Conservation (phyloP, 106 monocot species). For the Dendrobium catenatum region DNA sequence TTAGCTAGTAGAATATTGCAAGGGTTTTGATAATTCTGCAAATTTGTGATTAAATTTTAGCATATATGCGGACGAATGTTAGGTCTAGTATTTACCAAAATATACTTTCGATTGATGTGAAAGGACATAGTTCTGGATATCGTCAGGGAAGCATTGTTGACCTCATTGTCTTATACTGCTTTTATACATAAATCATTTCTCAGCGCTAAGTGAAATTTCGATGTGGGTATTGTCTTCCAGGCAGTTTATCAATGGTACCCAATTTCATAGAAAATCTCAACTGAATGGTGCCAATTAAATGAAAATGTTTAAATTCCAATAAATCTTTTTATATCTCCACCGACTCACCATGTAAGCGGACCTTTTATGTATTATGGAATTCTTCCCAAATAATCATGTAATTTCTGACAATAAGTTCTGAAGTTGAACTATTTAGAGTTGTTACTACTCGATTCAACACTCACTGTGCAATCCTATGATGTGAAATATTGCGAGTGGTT, state of each 20-base stretch:
- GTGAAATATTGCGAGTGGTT: background rate
- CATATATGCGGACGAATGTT: too few species aligned
- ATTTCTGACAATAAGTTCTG: background rate
- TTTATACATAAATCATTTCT: background rate
- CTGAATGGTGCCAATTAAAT: background rate
- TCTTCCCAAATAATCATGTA: background rate
- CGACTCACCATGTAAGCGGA: background rate
- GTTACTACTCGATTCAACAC: too few species aligned
- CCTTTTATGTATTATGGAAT: background rate
- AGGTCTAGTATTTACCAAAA: too few species aligned
- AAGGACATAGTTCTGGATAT: background rate
- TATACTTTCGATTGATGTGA: too few species aligned
- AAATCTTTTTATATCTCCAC: background rate
- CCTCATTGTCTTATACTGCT: background rate
- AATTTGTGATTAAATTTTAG: background rate
- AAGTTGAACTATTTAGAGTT: background rate
- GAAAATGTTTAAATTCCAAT: background rate
- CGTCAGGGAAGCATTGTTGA: background rate
- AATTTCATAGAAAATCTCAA: background rate
- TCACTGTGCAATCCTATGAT: background rate
- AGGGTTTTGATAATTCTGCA: constrained; percentile 1
- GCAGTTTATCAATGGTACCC: background rate
- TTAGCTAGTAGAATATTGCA: background rate
- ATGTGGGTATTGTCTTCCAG: background rate
- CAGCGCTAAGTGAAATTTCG: background rate